Conservation (phyloP, 78 protist genomes). For the Blattamonas nauphoetae region DNA sequence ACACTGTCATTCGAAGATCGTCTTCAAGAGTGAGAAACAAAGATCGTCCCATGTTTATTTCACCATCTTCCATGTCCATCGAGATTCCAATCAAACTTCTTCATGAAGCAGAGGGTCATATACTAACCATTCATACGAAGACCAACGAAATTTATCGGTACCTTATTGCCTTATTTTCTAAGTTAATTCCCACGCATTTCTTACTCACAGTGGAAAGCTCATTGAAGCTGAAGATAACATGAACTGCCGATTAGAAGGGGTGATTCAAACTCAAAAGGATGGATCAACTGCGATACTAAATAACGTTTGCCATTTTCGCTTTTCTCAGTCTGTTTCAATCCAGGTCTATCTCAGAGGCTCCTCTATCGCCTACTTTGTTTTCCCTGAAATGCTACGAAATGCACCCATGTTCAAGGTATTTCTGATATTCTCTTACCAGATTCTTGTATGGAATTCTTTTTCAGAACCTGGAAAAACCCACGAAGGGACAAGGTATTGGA, state of each 20-base stretch:
- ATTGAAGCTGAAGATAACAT: constrained; percentile 83
- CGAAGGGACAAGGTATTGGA: not conserved
- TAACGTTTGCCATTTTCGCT: not conserved
- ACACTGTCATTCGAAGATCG: too few species aligned
- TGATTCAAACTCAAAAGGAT: constrained; percentile 56
- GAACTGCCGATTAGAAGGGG: constrained; percentile 69
- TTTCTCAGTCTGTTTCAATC: not conserved
- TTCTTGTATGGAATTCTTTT: not conserved
- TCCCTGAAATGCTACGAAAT: constrained; percentile 86
- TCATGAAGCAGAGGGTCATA: constrained; percentile 88
- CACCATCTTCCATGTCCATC: constrained; percentile 66
- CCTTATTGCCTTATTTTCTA: not conserved
- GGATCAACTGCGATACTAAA: constrained; percentile 30
- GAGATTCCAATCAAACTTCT: constrained; percentile 88
- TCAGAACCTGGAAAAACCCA: not conserved
- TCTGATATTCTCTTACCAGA: not conserved
- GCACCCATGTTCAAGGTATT: constrained; percentile 85
- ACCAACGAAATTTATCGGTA: constrained; percentile 65
- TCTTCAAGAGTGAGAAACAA: too few species aligned
- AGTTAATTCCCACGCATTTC: not conserved
- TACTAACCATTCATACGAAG: constrained; percentile 69
- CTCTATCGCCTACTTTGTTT: constrained; percentile 68
- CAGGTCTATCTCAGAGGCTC: constrained; percentile 78
- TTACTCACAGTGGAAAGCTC: constrained; percentile 61
- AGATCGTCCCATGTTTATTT: too few species aligned